Conservation (phyloP, 148 eudicot genomes). For the Simmondsia chinensis region DNA sequence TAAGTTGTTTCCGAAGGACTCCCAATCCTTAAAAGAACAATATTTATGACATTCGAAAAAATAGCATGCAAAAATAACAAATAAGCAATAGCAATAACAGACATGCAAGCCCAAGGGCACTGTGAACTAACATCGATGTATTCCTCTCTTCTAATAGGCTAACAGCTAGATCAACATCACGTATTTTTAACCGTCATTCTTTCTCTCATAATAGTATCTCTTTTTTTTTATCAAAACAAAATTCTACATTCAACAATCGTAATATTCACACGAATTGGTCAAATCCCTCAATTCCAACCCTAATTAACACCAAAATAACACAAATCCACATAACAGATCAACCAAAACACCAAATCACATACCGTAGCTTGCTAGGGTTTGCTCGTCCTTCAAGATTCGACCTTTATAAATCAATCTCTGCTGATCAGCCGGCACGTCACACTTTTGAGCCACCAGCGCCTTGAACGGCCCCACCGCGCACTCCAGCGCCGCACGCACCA, state of each 20-base stretch:
- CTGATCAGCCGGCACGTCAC: conserved; percentile 75
- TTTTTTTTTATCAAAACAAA: too few relatives aligned
- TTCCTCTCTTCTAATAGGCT: too few relatives aligned
- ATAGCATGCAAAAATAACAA: too few relatives aligned
- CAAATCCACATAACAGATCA: background rate
- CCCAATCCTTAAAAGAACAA: too few relatives aligned
- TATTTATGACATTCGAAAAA: too few relatives aligned
- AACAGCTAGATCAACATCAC: too few relatives aligned
- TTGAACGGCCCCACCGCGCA: conserved; percentile 52
- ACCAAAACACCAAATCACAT: conserved; percentile 2
- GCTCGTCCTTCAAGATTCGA: conserved; percentile 88
- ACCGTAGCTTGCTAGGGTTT: conserved; percentile 80
- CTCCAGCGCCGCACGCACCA: conserved; percentile 48
- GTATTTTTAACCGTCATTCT: too few relatives aligned
- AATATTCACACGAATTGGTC: background rate
- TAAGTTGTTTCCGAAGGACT: too few relatives aligned
- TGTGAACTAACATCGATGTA: too few relatives aligned
- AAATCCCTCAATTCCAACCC: background rate
- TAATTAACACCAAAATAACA: conserved; percentile 6
- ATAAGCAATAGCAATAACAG: too few relatives aligned
- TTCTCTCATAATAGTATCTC: too few relatives aligned
- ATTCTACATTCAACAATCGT: conserved; percentile 6
- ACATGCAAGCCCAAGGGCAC: too few relatives aligned
- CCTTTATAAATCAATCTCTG: conserved; percentile 92
- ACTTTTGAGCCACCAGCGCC: conserved; percentile 44